Base-by-base conservation (phyloP, 169 alveolate genomes). In the Plasmodium vinckei region DNA sequence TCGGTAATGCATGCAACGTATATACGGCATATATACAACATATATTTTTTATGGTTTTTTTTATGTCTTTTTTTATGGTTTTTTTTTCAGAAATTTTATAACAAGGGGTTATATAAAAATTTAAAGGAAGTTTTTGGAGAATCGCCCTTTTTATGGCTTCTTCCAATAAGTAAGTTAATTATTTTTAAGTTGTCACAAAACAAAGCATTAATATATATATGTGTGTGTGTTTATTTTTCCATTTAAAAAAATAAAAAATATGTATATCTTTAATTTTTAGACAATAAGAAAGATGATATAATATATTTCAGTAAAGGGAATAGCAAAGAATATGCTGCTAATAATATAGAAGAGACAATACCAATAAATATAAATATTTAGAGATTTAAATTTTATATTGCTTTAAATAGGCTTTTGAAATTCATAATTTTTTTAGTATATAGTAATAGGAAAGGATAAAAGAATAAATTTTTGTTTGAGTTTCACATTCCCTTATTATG, bases 121-220 rank as follows among this genome's bases (percentile, higher is more conserved):
- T 72, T 87, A 10, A 71, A 73, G 39, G 92, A 75, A 4, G 88
- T 72, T 19, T 75, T 87, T 42, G 92, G 92, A 2, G 87, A 75
- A 25, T 73, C 87, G 1, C 88, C 92, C 27, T 72, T 87, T 49
- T 63, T 87, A 12, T 87, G 92, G 92, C 72, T 87, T 67, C 46
- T 87, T 27, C 92, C 92, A 15, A 87, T 87, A 59, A 88, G 92
- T 87, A 72, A 47, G 25, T 65, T 56, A 61, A 23, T 5, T 33
- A 51, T 42, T 64, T 46, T 42, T 27, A 27, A 27, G 4, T 1
- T 27, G 5, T 27, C 6, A 27, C 1, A 27, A 27, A 49, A 5
- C 6, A n/a, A n/a, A 1, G 59, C 1, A n/a, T n/a, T 1, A 2
- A 49, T 49, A 7, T 10, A 49, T 2, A 5, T 10, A 49, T n/a